Conservation (phyloP, 1,139 yeast genomes). For the Pichia cactophila region DNA sequence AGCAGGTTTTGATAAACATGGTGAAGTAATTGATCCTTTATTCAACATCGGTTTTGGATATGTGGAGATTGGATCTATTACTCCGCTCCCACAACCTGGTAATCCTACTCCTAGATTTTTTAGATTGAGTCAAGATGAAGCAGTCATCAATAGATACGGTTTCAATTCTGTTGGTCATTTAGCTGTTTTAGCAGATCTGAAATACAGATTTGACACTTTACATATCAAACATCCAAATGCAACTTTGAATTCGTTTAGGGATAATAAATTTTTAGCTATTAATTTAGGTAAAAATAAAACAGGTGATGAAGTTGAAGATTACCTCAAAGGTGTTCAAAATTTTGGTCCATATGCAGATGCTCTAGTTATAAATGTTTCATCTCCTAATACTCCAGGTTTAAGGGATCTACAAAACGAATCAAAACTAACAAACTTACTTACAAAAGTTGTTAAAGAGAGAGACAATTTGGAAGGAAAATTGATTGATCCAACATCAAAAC, state of each 20-base stretch:
- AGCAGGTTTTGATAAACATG: constrained; percentile 94
- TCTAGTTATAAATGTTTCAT: constrained; percentile 83
- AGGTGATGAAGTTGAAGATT: constrained; percentile 86
- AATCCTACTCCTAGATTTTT: constrained; percentile 88
- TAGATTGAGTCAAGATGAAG: constrained; percentile 75
- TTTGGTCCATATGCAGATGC: constrained; percentile 86
- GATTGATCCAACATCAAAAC: constrained; percentile 36
- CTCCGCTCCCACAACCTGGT: constrained; percentile 92
- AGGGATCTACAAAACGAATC: constrained; percentile 77
- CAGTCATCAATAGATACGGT: constrained; percentile 91
- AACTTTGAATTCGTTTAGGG: constrained; percentile 49
- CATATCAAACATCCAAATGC: constrained; percentile 29
- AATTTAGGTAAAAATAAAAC: constrained; percentile 88
- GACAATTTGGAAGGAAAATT: constrained; percentile 35
- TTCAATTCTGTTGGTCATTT: constrained; percentile 89
- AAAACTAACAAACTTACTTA: constrained; percentile 59
- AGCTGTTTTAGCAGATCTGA: constrained; percentile 57
- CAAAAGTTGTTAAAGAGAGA: constrained; percentile 58
- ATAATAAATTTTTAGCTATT: constrained; percentile 64
- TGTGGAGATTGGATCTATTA: constrained; percentile 88
- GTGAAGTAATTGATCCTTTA: constrained; percentile 82
- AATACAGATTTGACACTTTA: constrained; percentile 46
- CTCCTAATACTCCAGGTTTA: constrained; percentile 94
- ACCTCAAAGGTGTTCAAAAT: constrained; percentile 71
- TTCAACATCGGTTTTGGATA: constrained; percentile 77